Percentiles rank a stretch among this genome's conserved stretches.
Evolutionary conservation across 257 asterid species (phyloP).

Genomic region (Solanum paucissectum): DNA sequence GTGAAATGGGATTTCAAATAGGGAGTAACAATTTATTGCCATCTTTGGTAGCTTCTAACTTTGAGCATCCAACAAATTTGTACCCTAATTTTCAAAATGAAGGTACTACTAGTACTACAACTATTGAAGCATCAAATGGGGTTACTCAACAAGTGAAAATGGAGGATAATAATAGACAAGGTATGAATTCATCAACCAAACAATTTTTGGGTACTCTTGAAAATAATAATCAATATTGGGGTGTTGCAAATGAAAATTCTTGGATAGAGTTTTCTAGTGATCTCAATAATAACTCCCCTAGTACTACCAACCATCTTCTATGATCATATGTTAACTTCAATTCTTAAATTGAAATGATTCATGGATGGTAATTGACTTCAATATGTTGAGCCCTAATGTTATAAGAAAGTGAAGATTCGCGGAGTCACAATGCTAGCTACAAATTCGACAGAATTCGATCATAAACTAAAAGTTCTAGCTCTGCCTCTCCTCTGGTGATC

Average conservation of each 20-base stretch:
- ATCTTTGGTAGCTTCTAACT: slow-evolving; percentile 6
- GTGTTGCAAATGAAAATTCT: neutral
- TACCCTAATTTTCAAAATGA: slow-evolving; percentile 14
- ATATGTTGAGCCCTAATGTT: neutral
- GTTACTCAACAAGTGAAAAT: slow-evolving; percentile 8
- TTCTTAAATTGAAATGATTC: neutral
- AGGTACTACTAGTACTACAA: neutral
- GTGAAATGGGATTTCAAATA: slow-evolving; percentile 17
- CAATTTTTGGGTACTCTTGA: slow-evolving; percentile 17
- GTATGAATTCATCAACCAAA: slow-evolving; percentile 9
- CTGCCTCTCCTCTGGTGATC: neutral
- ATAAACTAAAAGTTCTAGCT: neutral
- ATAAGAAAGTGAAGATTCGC: neutral
- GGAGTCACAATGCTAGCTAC: neutral
- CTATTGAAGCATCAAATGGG: slow-evolving; percentile 13
- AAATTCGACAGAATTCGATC: neutral
- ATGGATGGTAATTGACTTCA: neutral
- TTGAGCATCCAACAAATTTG: slow-evolving; percentile 12
- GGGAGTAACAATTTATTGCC: slow-evolving; percentile 12
- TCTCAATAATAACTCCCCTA: slow-evolving; percentile 16
- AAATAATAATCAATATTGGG: slow-evolving; percentile 18
- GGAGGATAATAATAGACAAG: slow-evolving; percentile 11
- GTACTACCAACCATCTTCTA: slow-evolving; percentile 15
- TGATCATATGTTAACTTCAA: slow-evolving; percentile 1
- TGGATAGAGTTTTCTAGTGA: slow-evolving; percentile 24